Evolutionary conservation across 805 yeast species (phyloP).

Genomic region (Myxozyma melibiosi): DNA sequence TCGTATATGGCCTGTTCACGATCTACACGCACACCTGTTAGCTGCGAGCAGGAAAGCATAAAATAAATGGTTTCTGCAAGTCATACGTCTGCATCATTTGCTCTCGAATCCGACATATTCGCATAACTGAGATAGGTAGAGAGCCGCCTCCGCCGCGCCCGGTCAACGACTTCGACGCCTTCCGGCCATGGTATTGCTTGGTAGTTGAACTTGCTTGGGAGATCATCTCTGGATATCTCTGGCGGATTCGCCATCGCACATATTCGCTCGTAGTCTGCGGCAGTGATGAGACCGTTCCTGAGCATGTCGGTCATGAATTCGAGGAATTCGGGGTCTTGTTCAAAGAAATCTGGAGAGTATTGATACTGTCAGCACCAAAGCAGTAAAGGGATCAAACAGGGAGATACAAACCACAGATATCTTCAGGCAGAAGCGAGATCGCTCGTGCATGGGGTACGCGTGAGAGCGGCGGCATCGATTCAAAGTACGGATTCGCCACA

Average conservation of each 20-base stretch:
- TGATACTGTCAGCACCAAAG: neutral
- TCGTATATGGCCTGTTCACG: constrained; percentile 14
- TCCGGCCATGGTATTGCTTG: constrained; percentile 27
- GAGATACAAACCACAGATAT: neutral
- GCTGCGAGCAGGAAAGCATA: neutral
- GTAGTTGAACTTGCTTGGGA: neutral
- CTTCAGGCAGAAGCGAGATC: neutral
- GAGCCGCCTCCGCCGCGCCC: constrained; percentile 28
- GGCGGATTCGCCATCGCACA: constrained; percentile 4
- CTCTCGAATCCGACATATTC: constrained; percentile 20
- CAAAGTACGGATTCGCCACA: neutral
- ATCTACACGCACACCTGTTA: neutral
- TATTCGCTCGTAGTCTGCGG: constrained; percentile 4
- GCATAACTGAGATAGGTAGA: constrained; percentile 27
- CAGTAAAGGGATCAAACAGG: neutral
- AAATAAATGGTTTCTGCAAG: neutral
- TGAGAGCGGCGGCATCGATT: constrained; percentile 2
- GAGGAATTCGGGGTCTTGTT: constrained; percentile 24
- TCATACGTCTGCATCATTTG: constrained; percentile 16
- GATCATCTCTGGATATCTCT: constrained; percentile 1
- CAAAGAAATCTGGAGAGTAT: constrained; percentile 7
- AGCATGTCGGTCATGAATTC: constrained; percentile 20
- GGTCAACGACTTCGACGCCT: neutral
- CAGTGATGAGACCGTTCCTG: constrained; percentile 6
- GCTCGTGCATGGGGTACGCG: neutral